Base-by-base conservation (phyloP, 1,284 basidiomycete genomes). In the Pisolithus thermaeus region DNA sequence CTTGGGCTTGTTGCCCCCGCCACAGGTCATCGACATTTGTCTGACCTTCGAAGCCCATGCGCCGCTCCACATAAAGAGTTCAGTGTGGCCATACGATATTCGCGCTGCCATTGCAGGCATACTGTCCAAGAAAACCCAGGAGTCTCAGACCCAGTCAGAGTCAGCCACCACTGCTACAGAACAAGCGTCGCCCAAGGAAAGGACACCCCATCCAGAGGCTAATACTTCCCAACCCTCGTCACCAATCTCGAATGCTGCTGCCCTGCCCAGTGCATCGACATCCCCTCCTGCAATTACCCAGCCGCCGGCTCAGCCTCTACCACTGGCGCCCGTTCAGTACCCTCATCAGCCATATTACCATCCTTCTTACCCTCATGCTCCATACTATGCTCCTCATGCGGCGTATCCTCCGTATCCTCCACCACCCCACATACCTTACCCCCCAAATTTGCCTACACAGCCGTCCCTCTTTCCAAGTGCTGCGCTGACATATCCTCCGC, bases 21-120 rank as follows among this genome's bases (percentile, higher is more conserved):
- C 78, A 44, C 83, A 87, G 68, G 76, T 89, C 61, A 83, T 88
- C 59, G 86, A 89, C 56, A 80, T 89, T 57, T 87, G 87, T 61
- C 73, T 90, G 46, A 74, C 75, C 27, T 81, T 88, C 57, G 87
- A 90, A 59, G 66, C 78, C 8, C 77, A 87, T 69, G 81, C 79
- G 1, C 81, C 85, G 5, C 67, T 74, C 30, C 78, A 81, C 56
- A 63, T 82, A 47, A 80, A 78, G 64, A 73, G 71, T 49, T 70
- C 78, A 23, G 67, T 88, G 64, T 90, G 87, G 84, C 87, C 87
- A 8, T 62, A 70, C 30, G 83, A 89, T 60, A 71, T 90, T 47
- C 74, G 77, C 51, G 77, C 75, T 52, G 82, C 80, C 45, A 84
- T 87, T 57, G 73, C 74, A 43, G 70, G 72, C 30, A 66, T 87